Evolutionary conservation across 768 basidiomycete species (phyloP), one percentile per base, ranked within the genome.

Genomic region (Naematelia aurantialba): DNA sequence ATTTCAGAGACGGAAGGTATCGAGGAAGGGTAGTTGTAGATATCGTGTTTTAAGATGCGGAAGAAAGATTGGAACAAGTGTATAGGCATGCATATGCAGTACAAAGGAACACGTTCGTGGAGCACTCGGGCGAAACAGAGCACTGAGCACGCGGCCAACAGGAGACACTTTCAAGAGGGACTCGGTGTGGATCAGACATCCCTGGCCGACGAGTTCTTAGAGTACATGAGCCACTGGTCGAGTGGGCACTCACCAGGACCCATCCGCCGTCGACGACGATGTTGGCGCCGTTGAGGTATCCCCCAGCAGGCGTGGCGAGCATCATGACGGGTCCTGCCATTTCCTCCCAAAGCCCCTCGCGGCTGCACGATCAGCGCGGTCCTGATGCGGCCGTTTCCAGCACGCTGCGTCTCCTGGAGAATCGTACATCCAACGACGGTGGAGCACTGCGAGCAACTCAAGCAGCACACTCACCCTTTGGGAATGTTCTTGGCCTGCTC

Each of bases 241-340:
- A n/a, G n/a, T 3, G 2, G 2, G 26, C 3, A 61, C 64, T 62
- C 42, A 66, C 67, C 50, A 72, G 49, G 19, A 30, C 53, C 70
- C 70, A 68, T 0, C 67, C 70, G 2, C 67, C 70, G 50, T 72
- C 70, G 31, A 69, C 54, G 19, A 60, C 21, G 47, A 72, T 24
- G 22, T 51, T 56, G 1, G 62, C 58, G 12, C 59, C 67, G 52
- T 73, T 75, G 39, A 66, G 56, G 53, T 71, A 75, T 5, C 51
- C 64, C 26, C 74, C 74, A 14, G 69, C 74, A 19, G 63, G 58
- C 11, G 65, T 62, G 31, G 67, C 62, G 21, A 73, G 60, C 69
- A 75, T 68, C 31, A 75, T 19, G 51, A 66, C 68, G 13, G 74
- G 60, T 11, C 74, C 74, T 4, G 65, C 74, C 29, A 75, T 65